A percentile compares a stretch with the other conserved stretches of the same genome.
Evolutionary conservation across 306 rosid species (phyloP).

Genomic region (Acacia melanoxylon): DNA sequence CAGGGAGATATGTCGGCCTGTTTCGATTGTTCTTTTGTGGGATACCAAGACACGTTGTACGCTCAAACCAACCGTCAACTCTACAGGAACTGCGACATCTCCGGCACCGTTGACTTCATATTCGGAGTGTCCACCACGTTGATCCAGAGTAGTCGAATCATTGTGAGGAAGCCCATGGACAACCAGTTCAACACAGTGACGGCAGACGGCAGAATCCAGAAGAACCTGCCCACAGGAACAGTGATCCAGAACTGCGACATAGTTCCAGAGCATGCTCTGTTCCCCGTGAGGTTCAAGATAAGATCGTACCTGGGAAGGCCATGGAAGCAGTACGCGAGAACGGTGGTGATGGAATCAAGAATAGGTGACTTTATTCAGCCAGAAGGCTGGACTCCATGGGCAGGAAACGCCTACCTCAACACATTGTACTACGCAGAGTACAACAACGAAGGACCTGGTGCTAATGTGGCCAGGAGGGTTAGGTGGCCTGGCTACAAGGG

Average conservation of each 20-base stretch:
- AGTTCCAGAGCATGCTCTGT: constrained; percentile 40
- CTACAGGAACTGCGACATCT: constrained; percentile 62
- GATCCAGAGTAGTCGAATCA: constrained; percentile 57
- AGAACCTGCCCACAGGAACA: constrained; percentile 22
- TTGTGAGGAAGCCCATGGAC: constrained; percentile 46
- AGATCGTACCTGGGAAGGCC: constrained; percentile 59
- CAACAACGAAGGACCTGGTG: constrained; percentile 58
- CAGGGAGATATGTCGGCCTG: constrained; percentile 47
- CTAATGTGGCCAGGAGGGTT: constrained; percentile 37
- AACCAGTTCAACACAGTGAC: constrained; percentile 54
- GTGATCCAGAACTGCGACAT: constrained; percentile 65
- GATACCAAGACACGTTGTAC: constrained; percentile 58
- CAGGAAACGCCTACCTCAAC: constrained; percentile 4
- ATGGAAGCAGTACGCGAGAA: constrained; percentile 52
- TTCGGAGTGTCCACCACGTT: constrained; percentile 46
- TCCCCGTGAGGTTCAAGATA: constrained; percentile 32
- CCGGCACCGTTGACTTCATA: constrained; percentile 70
- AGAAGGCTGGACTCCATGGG: constrained; percentile 52
- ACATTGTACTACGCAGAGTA: constrained; percentile 52
- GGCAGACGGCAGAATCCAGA: constrained; percentile 40
- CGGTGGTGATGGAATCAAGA: constrained; percentile 52
- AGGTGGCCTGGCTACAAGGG: constrained; percentile 42
- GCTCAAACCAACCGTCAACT: constrained; percentile 52
- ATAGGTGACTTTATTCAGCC: constrained; percentile 45
- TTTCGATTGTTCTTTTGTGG: constrained; percentile 49